A percentile compares a stretch with the other conserved stretches of the same genome.
Evolutionary conservation across 2,329 filamentous ascomycete species (phyloP).

Genomic region (Dactylonectria estremocensis): DNA sequence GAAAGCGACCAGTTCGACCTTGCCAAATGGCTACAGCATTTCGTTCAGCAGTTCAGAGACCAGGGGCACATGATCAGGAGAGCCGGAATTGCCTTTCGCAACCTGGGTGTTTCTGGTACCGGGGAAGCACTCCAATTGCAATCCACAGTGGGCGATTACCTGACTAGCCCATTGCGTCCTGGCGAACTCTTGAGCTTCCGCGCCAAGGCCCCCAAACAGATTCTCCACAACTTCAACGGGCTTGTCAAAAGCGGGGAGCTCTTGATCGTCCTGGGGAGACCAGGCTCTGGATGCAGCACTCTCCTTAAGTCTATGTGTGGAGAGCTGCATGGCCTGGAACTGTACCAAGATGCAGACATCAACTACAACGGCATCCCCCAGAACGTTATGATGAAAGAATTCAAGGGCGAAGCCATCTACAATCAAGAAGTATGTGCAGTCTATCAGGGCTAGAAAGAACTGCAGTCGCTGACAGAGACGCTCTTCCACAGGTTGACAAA

Average conservation of each 20-base stretch:
- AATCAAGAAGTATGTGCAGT: constrained; percentile 72
- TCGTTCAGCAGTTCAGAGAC: constrained; percentile 61
- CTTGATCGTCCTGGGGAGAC: constrained; percentile 76
- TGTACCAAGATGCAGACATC: constrained; percentile 66
- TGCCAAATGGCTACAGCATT: constrained; percentile 56
- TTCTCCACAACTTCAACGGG: constrained; percentile 75
- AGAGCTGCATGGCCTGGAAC: constrained; percentile 69
- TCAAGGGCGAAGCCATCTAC: constrained; percentile 78
- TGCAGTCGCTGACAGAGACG: no score
- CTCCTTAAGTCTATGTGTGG: constrained; percentile 73
- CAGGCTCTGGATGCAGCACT: constrained; percentile 74
- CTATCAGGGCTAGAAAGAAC: no score
- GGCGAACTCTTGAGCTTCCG: constrained; percentile 67
- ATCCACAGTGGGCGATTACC: constrained; percentile 72
- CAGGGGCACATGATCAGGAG: constrained; percentile 66
- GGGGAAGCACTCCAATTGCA: constrained; percentile 78
- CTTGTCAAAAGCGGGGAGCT: constrained; percentile 75
- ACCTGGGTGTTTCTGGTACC: constrained; percentile 76
- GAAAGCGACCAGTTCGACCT: constrained; percentile 56
- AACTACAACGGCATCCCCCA: no score
- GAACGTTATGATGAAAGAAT: no score
- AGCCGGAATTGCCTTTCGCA: constrained; percentile 72
- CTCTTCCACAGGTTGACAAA: constrained; percentile 67
- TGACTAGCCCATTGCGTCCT: constrained; percentile 70
- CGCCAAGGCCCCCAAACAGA: constrained; percentile 66